phyloP scores from a whole-genome alignment of 2,329 filamentous ascomycete genomes.

The Pseudogymnoascus sp. region DNA sequence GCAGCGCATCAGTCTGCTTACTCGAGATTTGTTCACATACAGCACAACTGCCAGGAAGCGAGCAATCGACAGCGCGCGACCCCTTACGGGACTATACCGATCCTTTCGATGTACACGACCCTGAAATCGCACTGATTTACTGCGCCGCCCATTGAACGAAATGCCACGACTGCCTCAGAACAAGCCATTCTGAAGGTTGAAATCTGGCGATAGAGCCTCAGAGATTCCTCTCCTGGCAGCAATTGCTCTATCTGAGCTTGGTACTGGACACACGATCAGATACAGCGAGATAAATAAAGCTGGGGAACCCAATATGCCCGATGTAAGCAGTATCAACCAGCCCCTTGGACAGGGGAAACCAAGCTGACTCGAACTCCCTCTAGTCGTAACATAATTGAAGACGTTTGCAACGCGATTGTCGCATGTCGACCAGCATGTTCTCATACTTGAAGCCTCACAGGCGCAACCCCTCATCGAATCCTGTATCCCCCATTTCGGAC shows the following conservation, averaged over 20 bases:
- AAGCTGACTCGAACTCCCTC: neutral
- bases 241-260: neutral
- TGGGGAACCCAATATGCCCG: conserved; percentile 3
- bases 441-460: conserved; percentile 30
- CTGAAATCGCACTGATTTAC: neutral
- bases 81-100: neutral
- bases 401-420: conserved; percentile 6
- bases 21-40: neutral
- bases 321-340: neutral
- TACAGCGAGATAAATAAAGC: neutral
- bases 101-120: neutral
- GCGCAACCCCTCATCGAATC: conserved; percentile 26
- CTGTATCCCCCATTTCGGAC: conserved; percentile 25
- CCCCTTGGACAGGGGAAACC: neutral
- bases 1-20: neutral
- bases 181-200: neutral
- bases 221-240: neutral
- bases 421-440: conserved; percentile 24
- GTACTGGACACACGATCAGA: neutral
- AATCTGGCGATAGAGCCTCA: neutral
- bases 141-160: neutral
- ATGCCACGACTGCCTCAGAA: neutral
- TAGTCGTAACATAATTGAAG: neutral
- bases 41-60: neutral
- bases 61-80: conserved; percentile 7